Percentiles rank a stretch among this genome's conserved stretches.
phyloP scores from a whole-genome alignment of 164 flowering plant genomes.

The Nymphaea thermarum region DNA sequence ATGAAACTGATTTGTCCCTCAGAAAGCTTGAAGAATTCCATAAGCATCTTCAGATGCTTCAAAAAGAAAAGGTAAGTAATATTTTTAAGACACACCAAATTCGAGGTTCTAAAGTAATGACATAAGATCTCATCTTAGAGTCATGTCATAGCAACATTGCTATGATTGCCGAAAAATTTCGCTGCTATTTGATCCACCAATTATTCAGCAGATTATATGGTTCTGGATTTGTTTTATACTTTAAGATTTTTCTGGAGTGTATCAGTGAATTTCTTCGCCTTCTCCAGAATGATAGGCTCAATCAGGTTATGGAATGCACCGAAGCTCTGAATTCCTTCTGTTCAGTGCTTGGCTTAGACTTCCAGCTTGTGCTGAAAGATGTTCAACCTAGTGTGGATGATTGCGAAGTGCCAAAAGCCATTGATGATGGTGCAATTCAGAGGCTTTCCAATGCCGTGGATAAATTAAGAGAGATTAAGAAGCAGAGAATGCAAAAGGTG shows the following conservation, averaged over 20 bases:
- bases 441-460: slow-evolving; percentile 29
- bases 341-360: slow-evolving; percentile 66
- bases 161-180: too few relatives aligned
- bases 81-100: too few relatives aligned
- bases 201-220: too few relatives aligned
- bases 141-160: too few relatives aligned
- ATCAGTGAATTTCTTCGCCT: too few relatives aligned
- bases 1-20: slow-evolving; percentile 74
- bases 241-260: too few relatives aligned
- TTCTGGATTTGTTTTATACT: too few relatives aligned
- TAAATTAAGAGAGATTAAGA: slow-evolving; percentile 41
- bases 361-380: slow-evolving; percentile 30
- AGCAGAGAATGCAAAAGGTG: slow-evolving; percentile 57
- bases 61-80: slow-evolving; percentile 72
- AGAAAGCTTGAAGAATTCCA: slow-evolving; percentile 82
- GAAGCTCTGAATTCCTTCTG: slow-evolving; percentile 40
- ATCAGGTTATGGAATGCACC: slow-evolving; percentile 40
- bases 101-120: too few relatives aligned
- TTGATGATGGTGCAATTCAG: slow-evolving; percentile 35
- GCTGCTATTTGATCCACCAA: too few relatives aligned
- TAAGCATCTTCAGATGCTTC: slow-evolving; percentile 52
- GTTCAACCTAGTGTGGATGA: slow-evolving; percentile 49
- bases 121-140: too few relatives aligned
- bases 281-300: slow-evolving; percentile 44
- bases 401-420: slow-evolving; percentile 25